Percentiles rank a stretch among this genome's conserved stretches.
Evolutionary conservation across 345 rosid species (phyloP).

Genomic region (Stellera chamaejasme): DNA sequence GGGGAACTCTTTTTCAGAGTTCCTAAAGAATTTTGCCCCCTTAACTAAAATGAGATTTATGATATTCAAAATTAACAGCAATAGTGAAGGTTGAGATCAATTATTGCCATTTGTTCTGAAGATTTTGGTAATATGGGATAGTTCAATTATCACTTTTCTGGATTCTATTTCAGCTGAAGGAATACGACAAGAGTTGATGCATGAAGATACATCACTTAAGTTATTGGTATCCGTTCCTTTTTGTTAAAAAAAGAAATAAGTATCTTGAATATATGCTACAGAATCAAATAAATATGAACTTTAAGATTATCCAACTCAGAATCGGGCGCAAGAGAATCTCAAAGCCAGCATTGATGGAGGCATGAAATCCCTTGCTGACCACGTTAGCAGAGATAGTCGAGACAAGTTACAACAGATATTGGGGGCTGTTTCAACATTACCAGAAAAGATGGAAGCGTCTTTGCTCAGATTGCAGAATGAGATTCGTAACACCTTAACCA

Average conservation of each 20-base stretch:
- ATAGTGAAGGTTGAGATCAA: too few relatives aligned
- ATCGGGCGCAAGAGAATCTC: constrained; percentile 53
- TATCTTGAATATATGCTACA: constrained; percentile 2
- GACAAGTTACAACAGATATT: constrained; percentile 45
- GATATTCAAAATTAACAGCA: background rate
- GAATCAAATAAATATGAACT: constrained; percentile 10
- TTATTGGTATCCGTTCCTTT: constrained; percentile 41
- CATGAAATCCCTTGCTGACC: constrained; percentile 59
- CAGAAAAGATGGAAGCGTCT: constrained; percentile 49
- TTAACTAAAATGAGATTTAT: background rate
- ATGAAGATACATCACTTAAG: constrained; percentile 52
- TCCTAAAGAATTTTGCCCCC: too few relatives aligned
- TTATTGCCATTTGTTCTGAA: background rate
- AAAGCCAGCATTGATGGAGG: constrained; percentile 50
- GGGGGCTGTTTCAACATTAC: constrained; percentile 40
- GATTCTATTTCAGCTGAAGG: constrained; percentile 57
- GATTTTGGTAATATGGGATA: background rate
- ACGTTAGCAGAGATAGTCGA: constrained; percentile 36
- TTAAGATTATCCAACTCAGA: constrained; percentile 34
- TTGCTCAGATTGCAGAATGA: constrained; percentile 42
- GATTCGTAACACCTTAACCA: constrained; percentile 35
- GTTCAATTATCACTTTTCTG: constrained; percentile 3
- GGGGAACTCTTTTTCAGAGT: background rate
- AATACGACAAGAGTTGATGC: constrained; percentile 54
- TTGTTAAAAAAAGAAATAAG: constrained; percentile 1